A percentile compares a stretch with the other conserved stretches of the same genome.
phyloP scores from a whole-genome alignment of 2,329 filamentous ascomycete species.

The Fusarium neocosmosporiellum region DNA sequence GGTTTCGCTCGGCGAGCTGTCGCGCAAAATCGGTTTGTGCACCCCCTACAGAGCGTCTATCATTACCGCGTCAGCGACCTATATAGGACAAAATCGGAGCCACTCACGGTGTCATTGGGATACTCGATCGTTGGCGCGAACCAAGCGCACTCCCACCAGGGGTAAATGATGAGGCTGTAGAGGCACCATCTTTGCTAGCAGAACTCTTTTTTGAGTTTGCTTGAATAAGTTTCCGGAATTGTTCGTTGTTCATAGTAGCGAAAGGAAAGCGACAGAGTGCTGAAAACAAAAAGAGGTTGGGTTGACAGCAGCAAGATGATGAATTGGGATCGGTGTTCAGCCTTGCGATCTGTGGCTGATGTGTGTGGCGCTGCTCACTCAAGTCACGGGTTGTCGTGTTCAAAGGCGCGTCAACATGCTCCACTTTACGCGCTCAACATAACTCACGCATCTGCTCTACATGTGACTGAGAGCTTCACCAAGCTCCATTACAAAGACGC shows the following conservation, averaged over 20 bases:
- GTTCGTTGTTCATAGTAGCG: constrained; percentile 87
- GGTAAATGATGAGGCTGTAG: constrained; percentile 46
- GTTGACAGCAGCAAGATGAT: background rate
- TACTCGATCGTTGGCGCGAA: constrained; percentile 81
- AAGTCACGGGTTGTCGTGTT: constrained; percentile 56
- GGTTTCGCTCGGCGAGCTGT: constrained; percentile 81
- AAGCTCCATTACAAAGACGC: background rate
- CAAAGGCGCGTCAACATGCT: constrained; percentile 39
- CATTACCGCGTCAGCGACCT: constrained; percentile 36
- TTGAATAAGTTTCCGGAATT: constrained; percentile 85
- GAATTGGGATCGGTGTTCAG: constrained; percentile 27
- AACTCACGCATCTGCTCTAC: constrained; percentile 3
- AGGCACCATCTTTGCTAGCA: constrained; percentile 58
- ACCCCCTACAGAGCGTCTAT: constrained; percentile 71
- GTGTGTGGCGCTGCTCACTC: constrained; percentile 31
- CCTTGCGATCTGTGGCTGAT: constrained; percentile 30
- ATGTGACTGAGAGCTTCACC: constrained; percentile 4
- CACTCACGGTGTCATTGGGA: constrained; percentile 92
- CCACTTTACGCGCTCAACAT: constrained; percentile 52
- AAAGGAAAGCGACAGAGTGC: background rate
- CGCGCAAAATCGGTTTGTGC: constrained; percentile 78
- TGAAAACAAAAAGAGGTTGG: background rate
- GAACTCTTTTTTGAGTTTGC: constrained; percentile 55
- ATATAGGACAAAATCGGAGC: background rate
- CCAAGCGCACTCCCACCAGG: constrained; percentile 68